Evolutionary conservation across 2,329 filamentous ascomycete genomes (phyloP), one percentile per base, ranked within the genome.

Genomic region (Cercospora beticola): DNA sequence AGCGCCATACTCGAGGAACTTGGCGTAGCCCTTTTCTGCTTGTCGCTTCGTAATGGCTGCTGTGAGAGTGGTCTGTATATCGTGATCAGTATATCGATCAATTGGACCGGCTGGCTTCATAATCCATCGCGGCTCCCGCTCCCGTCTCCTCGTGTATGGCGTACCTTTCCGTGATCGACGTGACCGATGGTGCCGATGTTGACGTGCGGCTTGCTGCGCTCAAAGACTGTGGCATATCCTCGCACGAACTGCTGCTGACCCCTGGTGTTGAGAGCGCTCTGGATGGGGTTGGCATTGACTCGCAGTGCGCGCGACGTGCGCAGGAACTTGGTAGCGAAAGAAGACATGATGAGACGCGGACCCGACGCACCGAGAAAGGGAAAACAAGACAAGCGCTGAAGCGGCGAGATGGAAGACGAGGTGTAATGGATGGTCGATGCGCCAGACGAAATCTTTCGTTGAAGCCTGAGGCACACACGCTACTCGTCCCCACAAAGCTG

Each of bases 111-210:
- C 18, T 21, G 28, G 30, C 16, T 33, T 12, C 31, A 18, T 12
- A 21, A 61, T 33, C 28, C 40, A 54, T 68, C 30, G 28, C 54
- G 21, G 54, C 16, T 49, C 23, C 16, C 14, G 33, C 23, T 46
- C 28, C 62, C 7, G 33, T 26, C 16, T 21, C 33, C 36, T 43
- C 36, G 16, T 8, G 36, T 16, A 33, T 18, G 65, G 36, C 79
- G 73, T 84, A 97, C 94, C 92, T 99, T 99, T 86, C 94, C 94
- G 85, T 99, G 94, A 88, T 99, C 95, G 84, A 99, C 95, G 86
- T 99, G 95, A 77, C 95, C 95, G 84, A 99, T 99, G 76, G 95
- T 99, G 82, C 95, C 95, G 79, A 99, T 95, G 85, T 99, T 99
- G 74, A 99, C 94, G 82, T 99, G 95, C 69, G 95, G 95, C 88